Conservation (phyloP, 108 stramenopile species). For the Epithemia pelagica region DNA sequence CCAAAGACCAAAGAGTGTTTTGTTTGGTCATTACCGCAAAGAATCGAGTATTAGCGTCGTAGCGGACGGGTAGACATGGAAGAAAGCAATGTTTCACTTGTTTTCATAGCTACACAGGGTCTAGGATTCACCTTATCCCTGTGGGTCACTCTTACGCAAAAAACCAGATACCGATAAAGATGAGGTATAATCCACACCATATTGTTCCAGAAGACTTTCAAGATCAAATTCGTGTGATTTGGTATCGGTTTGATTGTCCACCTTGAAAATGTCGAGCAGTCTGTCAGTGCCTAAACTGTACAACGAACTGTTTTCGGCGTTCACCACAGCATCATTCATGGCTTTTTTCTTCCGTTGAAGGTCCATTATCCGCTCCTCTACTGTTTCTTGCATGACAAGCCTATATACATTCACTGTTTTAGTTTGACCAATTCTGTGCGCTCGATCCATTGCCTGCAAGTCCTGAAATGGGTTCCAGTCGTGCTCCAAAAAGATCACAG, state of each 20-base stretch:
- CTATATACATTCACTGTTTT: conserved; percentile 87
- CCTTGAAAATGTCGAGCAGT: conserved; percentile 72
- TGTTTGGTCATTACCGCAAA: too few species aligned
- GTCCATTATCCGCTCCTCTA: conserved; percentile 89
- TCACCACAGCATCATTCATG: conserved; percentile 78
- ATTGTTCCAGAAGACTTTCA: conserved; percentile 1
- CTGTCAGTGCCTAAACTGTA: conserved; percentile 86
- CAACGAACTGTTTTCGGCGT: conserved; percentile 80
- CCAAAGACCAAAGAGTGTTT: too few species aligned
- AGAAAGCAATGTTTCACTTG: too few species aligned
- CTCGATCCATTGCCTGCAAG: conserved; percentile 61
- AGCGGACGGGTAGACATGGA: too few species aligned
- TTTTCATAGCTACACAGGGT: too few species aligned
- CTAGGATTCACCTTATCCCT: too few species aligned
- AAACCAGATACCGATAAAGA: not conserved
- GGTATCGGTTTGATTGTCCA: not conserved
- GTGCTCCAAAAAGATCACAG: not conserved
- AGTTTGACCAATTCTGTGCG: conserved; percentile 77
- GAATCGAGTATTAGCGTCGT: too few species aligned
- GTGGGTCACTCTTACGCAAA: not conserved
- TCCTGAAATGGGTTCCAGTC: conserved; percentile 27
- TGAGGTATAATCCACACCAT: not conserved
- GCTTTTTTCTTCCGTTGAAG: conserved; percentile 63
- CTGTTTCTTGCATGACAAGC: conserved; percentile 77
- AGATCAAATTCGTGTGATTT: not conserved